Evolutionary conservation across 352 stramenopile species (phyloP).

Genomic region (Thraustotheca clavata): DNA sequence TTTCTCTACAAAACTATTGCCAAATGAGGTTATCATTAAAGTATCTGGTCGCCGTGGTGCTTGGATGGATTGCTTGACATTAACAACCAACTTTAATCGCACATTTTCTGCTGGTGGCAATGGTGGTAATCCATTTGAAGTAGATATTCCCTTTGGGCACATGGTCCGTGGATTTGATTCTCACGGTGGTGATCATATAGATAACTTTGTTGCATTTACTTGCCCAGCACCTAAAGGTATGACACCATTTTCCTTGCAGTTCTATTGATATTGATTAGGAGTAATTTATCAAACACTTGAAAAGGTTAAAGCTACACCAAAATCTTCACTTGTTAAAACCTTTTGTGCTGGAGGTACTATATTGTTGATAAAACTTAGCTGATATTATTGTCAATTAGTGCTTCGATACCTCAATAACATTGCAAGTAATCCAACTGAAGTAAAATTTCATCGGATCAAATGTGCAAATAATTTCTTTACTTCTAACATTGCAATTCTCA

Average conservation of each 20-base stretch:
- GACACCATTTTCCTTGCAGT: background rate
- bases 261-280: background rate
- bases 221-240: slow-evolving; percentile 5
- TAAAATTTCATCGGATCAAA: slow-evolving; percentile 64
- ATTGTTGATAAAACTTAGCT: background rate
- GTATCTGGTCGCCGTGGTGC: slow-evolving; percentile 57
- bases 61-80: slow-evolving; percentile 55
- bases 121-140: slow-evolving; percentile 46
- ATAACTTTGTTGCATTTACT: slow-evolving; percentile 40
- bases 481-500: slow-evolving; percentile 29
- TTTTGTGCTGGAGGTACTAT: slow-evolving; percentile 20
- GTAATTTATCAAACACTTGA: slow-evolving; percentile 12
- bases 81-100: slow-evolving; percentile 65
- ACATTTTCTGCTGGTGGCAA: slow-evolving; percentile 42
- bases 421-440: slow-evolving; percentile 34
- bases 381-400: slow-evolving; percentile 23
- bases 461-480: slow-evolving; percentile 65
- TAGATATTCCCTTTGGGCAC: slow-evolving; percentile 26
- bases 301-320: background rate
- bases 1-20: slow-evolving; percentile 25
- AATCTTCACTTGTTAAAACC: background rate
- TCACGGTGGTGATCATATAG: slow-evolving; percentile 58
- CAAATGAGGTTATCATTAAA: slow-evolving; percentile 38
- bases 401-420: slow-evolving; percentile 70
- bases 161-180: slow-evolving; percentile 57